These are phyloP conservation scores for Cyberlindnera mycetangii DNA, from an alignment of 805 yeast species.

Conservation along the genomic window DNA sequence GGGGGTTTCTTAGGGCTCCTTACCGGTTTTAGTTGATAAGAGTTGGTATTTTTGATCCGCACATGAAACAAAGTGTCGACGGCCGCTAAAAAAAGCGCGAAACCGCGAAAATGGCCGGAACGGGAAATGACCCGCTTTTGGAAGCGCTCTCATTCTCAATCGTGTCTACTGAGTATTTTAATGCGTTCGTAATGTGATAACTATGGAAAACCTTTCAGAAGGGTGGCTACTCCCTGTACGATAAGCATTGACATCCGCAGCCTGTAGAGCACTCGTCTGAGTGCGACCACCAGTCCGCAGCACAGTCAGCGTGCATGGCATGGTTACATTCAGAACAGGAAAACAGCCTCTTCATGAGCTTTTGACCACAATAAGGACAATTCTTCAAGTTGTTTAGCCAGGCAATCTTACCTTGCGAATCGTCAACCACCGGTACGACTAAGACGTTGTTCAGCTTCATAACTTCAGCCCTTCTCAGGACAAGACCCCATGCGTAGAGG, in stretches of 20 bases:
- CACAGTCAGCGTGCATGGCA: conserved; percentile 74
- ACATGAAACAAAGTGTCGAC: conserved; percentile 4
- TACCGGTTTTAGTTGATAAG: not conserved
- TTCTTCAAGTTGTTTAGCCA: conserved; percentile 33
- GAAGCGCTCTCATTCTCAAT: too few species aligned
- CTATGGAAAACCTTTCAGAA: not conserved
- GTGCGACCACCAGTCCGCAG: conserved; percentile 71
- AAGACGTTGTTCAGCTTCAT: conserved; percentile 59
- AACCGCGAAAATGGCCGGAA: not conserved
- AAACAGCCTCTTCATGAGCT: conserved; percentile 57
- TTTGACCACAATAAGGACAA: conserved; percentile 66
- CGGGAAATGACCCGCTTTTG: not conserved
- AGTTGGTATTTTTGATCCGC: not conserved
- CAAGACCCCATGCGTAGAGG: conserved; percentile 79
- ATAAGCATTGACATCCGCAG: conserved; percentile 58
- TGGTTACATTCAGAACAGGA: conserved; percentile 78
- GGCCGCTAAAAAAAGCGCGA: conserved; percentile 1
- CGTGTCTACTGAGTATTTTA: too few species aligned
- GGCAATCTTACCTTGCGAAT: conserved; percentile 32
- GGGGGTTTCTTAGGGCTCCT: not conserved
- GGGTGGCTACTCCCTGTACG: not conserved
- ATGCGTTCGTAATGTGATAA: not conserved
- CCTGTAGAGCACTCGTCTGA: conserved; percentile 73
- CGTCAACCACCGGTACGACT: conserved; percentile 28
- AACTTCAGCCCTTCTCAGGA: conserved; percentile 74